These are phyloP conservation scores for Stylosanthes scabra DNA, from an alignment of 331 rosid genomes.

Conservation along the genomic window DNA sequence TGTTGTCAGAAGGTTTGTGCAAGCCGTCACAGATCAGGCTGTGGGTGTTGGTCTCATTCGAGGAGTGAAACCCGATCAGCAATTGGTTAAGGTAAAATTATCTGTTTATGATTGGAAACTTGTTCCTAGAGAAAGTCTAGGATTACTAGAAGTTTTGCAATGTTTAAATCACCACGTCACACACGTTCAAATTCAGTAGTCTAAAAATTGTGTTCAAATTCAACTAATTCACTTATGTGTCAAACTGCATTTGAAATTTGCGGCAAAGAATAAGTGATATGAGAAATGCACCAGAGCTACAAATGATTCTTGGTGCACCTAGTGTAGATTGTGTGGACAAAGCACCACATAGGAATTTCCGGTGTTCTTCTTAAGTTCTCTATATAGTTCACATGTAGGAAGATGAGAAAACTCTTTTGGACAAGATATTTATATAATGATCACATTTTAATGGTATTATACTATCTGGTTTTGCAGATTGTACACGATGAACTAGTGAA, in stretches of 20 bases:
- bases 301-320: constrained; percentile 8
- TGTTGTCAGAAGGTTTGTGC: constrained; percentile 97
- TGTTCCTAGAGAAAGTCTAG: constrained; percentile 1
- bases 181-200: not conserved
- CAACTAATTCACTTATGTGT: not conserved
- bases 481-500: constrained; percentile 92
- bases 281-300: not conserved
- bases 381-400: constrained; percentile 10
- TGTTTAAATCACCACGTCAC: not conserved
- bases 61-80: constrained; percentile 95
- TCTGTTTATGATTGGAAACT: not conserved
- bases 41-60: constrained; percentile 92
- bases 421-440: constrained; percentile 7
- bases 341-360: not conserved
- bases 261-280: constrained; percentile 9
- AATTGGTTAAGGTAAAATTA: constrained; percentile 79
- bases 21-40: constrained; percentile 92
- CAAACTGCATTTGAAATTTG: constrained; percentile 24
- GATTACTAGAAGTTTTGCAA: constrained; percentile 5
- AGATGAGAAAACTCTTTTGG: constrained; percentile 23
- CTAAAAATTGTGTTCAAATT: constrained; percentile 17
- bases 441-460: not conserved
- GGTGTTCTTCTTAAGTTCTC: constrained; percentile 1
- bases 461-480: constrained; percentile 64
- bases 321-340: constrained; percentile 1